Evolutionary conservation across 805 yeast genomes (phyloP), one percentile per base, ranked within the genome.

Genomic region (Yueomyces sinensis): DNA sequence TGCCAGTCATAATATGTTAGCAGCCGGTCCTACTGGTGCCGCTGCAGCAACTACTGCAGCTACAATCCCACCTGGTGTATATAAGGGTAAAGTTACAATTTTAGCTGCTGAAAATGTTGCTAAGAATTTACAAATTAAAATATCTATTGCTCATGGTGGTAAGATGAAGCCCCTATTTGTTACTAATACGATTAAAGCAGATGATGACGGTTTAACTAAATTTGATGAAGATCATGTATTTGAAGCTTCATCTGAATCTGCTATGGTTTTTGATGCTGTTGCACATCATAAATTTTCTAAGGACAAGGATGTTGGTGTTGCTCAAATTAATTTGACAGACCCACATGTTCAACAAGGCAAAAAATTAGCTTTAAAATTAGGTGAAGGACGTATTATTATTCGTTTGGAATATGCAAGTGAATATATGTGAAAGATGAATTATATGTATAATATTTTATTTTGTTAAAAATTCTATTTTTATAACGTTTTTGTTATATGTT

Each of bases 241-340:
- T 62, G 74, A 70, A 47, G 76, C 89, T 4, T 63, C 77, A 4
- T 57, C 75, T 4, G 77, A 70, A 9, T 76, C 77, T 3, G 66
- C 62, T 36, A 47, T 87, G 29, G 60, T 72, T 3, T 71, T 89
- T 47, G 64, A 66, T 29, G 71, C 82, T 19, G 63, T 72, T 29
- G 73, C 76, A 24, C 80, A 72, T 48, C 91, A 82, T 52, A 68
- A 74, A 3, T 68, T 87, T 45, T 86, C 94, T 27, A 76, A 78
- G 49, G 77, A 72, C 44, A 61, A 63, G 19, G 81, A 72, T 37
- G 36, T 84, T 29, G 94, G 80, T 11, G 64, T 64, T 32, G 74
- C 74, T 7, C 62, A 70, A 27, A 46, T 83, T 22, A 56, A 59
- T 11, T 58, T 82, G 41, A 48, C 58, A 29, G 76, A 76, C 28